Percentiles rank a stretch among this genome's conserved stretches.
Evolutionary conservation across 2,329 filamentous ascomycete genomes (phyloP).

Genomic region (Fusarium ramigenum): DNA sequence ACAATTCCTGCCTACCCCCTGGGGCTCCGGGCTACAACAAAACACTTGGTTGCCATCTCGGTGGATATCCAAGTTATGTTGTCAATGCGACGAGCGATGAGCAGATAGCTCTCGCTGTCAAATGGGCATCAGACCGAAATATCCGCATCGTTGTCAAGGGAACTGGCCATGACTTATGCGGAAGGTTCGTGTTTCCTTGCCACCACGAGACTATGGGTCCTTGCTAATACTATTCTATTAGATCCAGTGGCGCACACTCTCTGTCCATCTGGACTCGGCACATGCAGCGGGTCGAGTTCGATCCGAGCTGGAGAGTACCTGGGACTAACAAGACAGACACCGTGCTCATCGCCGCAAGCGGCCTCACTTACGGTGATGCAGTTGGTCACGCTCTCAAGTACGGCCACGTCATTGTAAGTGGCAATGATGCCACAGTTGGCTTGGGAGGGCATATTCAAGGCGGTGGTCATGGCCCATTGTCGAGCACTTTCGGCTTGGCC

Average conservation of each 20-base stretch:
- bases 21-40: not conserved
- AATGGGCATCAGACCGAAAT: not conserved
- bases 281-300: not conserved
- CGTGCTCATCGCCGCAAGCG: not conserved
- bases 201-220: no score
- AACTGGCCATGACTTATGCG: not conserved
- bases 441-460: not conserved
- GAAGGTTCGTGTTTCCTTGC: not conserved
- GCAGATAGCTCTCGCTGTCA: not conserved
- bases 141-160: not conserved
- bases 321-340: not conserved
- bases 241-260: not conserved
- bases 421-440: not conserved
- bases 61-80: not conserved
- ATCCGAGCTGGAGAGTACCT: not conserved
- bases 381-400: not conserved
- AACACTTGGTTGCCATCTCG: not conserved
- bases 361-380: not conserved
- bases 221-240: not conserved
- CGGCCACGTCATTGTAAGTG: not conserved
- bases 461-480: not conserved
- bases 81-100: not conserved
- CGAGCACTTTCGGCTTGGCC: not conserved
- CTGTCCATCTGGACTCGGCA: not conserved
- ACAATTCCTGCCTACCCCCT: not conserved